Evolutionary conservation across 495 filamentous ascomycete genomes (phyloP), one percentile per base, ranked within the genome.

Genomic region (Aspergillus indologenus): DNA sequence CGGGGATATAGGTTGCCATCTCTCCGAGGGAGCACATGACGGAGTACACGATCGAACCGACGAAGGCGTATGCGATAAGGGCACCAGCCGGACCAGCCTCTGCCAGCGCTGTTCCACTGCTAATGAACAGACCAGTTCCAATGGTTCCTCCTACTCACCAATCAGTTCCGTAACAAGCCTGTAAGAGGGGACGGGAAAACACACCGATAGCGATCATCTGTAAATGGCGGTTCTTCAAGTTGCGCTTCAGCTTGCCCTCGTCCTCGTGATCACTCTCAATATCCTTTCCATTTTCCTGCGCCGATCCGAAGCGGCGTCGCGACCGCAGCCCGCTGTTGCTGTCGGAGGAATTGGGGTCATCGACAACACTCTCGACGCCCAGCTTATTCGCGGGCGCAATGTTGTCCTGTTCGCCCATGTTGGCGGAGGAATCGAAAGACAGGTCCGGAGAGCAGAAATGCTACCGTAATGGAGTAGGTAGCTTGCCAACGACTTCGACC

Each of bases 181-280:
- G 81, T 8, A 42, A 54, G 15, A 55, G 7, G 0, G 26, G 51
- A 9, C 24, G 9, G 62, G 31, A 17, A 70, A 18, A 26, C 23
- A 67, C 70, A 50, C 85, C 86, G 26, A 89, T 80, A 2, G 86
- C 87, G 74, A 90, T 89, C 85, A 89, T 88, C 65, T 82, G 81
- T 22, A 89, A 62, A 72, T 90, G 87, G 21, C 86, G 75, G 8
- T 80, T 83, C 66, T 88, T 85, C 34, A 90, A 71, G 49, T 83
- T 82, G 19, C 86, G 76, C 59, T 76, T 69, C 54, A 74, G 60
- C 47, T 51, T 51, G n/a, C 29, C 48, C 17, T 51, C 48, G 3
- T 31, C 48, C 48, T 51, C 48, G 17, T 51, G 22, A 19, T 51
- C 48, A 24, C 48, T 51, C 48, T 51, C 48, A 29, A 51, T 29